Evolutionary conservation across 805 yeast genomes (phyloP).

Genomic region (Metschnikowia corniflorae): DNA sequence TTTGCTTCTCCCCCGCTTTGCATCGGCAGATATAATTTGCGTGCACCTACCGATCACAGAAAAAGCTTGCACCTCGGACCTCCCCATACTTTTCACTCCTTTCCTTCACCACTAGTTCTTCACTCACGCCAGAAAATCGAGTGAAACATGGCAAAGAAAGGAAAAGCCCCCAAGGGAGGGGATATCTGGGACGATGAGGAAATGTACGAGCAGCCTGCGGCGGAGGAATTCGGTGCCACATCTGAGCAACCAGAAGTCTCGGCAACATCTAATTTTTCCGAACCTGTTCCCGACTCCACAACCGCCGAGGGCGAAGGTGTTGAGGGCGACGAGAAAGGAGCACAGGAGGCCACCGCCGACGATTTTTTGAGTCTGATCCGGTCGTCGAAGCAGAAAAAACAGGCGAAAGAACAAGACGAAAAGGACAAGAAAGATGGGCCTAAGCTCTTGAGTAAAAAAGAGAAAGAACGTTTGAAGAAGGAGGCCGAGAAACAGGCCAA

Average conservation of each 20-base stretch:
- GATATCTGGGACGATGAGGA: constrained; percentile 84
- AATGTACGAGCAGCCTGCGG: constrained; percentile 36
- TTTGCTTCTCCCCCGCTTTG: too few relatives aligned
- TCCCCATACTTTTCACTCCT: not conserved
- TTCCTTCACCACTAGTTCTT: too few relatives aligned
- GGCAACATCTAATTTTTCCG: constrained; percentile 16
- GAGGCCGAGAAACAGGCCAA: constrained; percentile 87
- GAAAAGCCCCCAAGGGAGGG: constrained; percentile 63
- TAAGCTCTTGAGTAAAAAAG: constrained; percentile 84
- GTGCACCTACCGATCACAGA: constrained; percentile 9
- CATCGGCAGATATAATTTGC: too few relatives aligned
- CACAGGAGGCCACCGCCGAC: constrained; percentile 9
- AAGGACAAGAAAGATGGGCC: constrained; percentile 54
- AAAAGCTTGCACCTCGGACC: constrained; percentile 10
- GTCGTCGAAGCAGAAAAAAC: constrained; percentile 74
- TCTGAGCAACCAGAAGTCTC: constrained; percentile 17
- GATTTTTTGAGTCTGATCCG: constrained; percentile 84
- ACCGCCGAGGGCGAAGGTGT: not conserved
- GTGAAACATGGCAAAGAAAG: constrained; percentile 43
- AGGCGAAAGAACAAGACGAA: constrained; percentile 60
- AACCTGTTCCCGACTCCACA: not conserved
- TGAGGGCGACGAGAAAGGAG: constrained; percentile 9
- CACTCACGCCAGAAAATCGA: too few relatives aligned
- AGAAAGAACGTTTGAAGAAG: constrained; percentile 91
- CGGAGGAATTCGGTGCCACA: constrained; percentile 32